Percentiles rank a stretch among this genome's conserved stretches.
phyloP scores from a whole-genome alignment of 2,329 filamentous ascomycete genomes.

The Incumbomyces delicatus region DNA sequence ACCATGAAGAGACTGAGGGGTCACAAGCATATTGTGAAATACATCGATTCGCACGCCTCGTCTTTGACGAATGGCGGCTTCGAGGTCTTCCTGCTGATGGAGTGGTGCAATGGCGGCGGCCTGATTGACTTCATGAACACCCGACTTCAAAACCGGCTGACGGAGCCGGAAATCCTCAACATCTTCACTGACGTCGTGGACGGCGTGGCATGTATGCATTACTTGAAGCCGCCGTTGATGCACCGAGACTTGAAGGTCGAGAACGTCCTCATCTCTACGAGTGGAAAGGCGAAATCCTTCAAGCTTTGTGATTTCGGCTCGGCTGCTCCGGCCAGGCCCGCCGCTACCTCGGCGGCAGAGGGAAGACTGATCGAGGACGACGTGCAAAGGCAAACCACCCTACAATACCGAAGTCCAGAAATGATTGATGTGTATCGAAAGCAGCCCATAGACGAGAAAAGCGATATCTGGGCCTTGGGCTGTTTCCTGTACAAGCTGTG shows the following conservation, averaged over 20 bases:
- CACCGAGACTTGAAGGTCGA: conserved; percentile 96
- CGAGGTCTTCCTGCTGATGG: conserved; percentile 97
- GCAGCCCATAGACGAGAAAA: conserved; percentile 95
- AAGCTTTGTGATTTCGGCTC: conserved; percentile 99
- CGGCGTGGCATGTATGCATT: conserved; percentile 98
- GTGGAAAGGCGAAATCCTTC: conserved; percentile 61
- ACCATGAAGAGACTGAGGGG: conserved; percentile 99
- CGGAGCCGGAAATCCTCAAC: conserved; percentile 91
- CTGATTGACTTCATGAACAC: conserved; percentile 99
- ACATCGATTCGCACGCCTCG: conserved; percentile 96
- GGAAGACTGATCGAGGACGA: conserved; percentile 92
- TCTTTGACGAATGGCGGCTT: conserved; percentile 88
- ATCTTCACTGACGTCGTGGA: conserved; percentile 95
- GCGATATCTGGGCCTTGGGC: conserved; percentile 94
- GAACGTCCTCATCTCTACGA: conserved; percentile 79
- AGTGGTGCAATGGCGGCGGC: conserved; percentile 88
- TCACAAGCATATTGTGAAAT: conserved; percentile 90
- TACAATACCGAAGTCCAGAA: conserved; percentile 95
- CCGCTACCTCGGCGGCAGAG: conserved; percentile 77
- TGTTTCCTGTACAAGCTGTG: conserved; percentile 95
- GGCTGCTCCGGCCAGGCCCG: conserved; percentile 69
- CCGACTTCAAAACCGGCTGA: conserved; percentile 85
- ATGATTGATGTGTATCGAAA: conserved; percentile 98
- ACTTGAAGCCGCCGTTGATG: conserved; percentile 83
- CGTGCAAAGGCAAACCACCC: conserved; percentile 89